Percentiles rank a stretch among this genome's conserved stretches.
Evolutionary conservation across 1,284 basidiomycete genomes (phyloP).

Genomic region (Microbotryum lychnidis-dioicae): DNA sequence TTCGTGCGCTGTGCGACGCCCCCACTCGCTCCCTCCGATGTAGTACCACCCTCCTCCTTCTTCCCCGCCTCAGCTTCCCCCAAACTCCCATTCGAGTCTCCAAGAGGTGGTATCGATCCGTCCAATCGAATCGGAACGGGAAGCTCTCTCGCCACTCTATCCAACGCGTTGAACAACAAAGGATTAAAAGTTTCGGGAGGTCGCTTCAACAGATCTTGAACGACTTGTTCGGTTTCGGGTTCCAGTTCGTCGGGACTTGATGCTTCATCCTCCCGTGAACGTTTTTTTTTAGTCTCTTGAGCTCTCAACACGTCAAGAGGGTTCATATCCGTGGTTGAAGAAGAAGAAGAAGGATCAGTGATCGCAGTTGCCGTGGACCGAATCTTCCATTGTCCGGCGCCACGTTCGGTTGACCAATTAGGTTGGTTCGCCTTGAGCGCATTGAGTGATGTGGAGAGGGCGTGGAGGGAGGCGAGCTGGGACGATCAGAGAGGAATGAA

Average conservation of each 20-base stretch:
- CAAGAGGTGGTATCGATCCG: no score
- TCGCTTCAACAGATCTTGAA: background rate
- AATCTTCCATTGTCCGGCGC: constrained; percentile 16
- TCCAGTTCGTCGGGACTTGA: background rate
- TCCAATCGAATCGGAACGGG: no score
- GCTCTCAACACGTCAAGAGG: background rate
- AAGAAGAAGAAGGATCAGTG: background rate
- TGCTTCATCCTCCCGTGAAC: background rate
- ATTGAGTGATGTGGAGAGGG: constrained; percentile 16
- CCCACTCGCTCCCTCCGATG: no score
- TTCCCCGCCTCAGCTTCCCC: no score
- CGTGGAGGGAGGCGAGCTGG: constrained; percentile 12
- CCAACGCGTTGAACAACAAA: constrained; percentile 30
- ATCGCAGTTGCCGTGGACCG: constrained; percentile 11
- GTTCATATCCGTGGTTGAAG: background rate
- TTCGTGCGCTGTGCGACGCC: no score
- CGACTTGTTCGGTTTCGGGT: background rate
- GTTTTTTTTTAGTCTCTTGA: background rate
- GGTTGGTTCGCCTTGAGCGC: constrained; percentile 14
- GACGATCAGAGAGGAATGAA: no score
- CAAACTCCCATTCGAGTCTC: no score
- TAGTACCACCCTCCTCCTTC: no score
- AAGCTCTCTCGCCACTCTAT: constrained; percentile 1
- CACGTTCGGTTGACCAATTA: constrained; percentile 14
- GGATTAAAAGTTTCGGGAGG: constrained; percentile 28